Evolutionary conservation across 1,284 basidiomycete genomes (phyloP).

Genomic region (Hemileia vastatrix): DNA sequence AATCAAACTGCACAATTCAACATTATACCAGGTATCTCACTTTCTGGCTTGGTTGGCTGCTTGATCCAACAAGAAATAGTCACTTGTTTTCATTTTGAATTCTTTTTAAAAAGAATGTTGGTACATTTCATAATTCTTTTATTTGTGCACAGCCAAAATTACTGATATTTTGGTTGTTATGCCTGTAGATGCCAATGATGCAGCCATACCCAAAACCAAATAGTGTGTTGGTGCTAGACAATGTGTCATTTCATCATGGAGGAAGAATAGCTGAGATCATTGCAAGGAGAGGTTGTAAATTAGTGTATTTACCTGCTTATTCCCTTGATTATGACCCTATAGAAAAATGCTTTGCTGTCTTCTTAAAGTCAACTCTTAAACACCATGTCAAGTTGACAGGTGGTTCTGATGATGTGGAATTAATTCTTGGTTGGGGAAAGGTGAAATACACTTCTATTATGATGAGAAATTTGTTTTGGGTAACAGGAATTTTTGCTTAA

Average conservation of each 20-base stretch:
- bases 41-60: neutral
- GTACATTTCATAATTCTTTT: neutral
- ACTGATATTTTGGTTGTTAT: neutral
- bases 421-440: too few species aligned
- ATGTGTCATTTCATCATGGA: neutral
- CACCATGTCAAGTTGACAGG: too few species aligned
- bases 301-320: neutral
- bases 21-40: neutral
- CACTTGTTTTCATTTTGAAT: neutral
- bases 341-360: neutral
- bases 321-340: neutral
- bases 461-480: too few species aligned
- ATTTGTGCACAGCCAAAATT: neutral
- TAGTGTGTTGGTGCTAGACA: conserved; percentile 2
- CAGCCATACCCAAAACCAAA: neutral
- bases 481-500: too few species aligned
- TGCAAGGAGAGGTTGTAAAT: too few species aligned
- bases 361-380: too few species aligned
- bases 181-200: neutral
- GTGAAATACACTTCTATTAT: too few species aligned
- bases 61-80: neutral
- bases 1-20: neutral
- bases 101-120: neutral
- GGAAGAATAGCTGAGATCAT: neutral
- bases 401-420: too few species aligned